Evolutionary conservation across 2,329 filamentous ascomycete species (phyloP).

Genomic region (Metarhizium rileyi): DNA sequence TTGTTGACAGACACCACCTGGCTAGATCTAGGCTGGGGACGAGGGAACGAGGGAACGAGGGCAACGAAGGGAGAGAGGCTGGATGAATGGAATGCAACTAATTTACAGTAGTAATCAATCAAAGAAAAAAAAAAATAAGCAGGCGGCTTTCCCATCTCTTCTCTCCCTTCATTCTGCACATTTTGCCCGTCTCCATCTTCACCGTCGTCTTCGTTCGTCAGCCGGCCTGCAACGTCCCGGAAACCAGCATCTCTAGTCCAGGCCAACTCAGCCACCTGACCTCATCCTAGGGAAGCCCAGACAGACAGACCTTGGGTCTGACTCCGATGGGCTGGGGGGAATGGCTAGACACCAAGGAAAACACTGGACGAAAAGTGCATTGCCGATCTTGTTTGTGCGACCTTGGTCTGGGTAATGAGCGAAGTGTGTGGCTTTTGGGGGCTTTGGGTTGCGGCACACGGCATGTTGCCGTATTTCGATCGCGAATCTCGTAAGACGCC

Average conservation of each 20-base stretch:
- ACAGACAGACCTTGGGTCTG: background rate
- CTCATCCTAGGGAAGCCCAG: background rate
- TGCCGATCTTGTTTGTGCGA: background rate
- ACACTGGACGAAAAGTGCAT: background rate
- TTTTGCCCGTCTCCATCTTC: background rate
- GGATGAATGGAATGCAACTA: background rate
- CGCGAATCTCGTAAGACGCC: background rate
- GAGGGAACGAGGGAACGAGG: background rate
- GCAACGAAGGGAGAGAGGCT: background rate
- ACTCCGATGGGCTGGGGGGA: background rate
- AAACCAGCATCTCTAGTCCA: background rate
- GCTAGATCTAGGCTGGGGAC: too few species aligned
- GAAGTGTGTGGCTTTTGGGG: background rate
- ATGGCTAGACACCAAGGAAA: background rate
- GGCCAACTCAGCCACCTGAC: background rate
- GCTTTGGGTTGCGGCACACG: background rate
- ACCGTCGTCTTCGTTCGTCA: background rate
- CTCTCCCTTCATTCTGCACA: background rate
- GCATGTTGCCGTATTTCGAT: background rate
- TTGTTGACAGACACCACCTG: too few species aligned
- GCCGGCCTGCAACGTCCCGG: background rate
- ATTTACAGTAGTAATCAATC: background rate
- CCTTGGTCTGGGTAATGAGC: background rate
- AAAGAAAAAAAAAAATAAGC: background rate
- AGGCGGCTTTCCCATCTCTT: background rate